Evolutionary conservation across 352 stramenopile species (phyloP), one percentile per base, ranked within the genome.

Genomic region (Phytophthora lateralis): DNA sequence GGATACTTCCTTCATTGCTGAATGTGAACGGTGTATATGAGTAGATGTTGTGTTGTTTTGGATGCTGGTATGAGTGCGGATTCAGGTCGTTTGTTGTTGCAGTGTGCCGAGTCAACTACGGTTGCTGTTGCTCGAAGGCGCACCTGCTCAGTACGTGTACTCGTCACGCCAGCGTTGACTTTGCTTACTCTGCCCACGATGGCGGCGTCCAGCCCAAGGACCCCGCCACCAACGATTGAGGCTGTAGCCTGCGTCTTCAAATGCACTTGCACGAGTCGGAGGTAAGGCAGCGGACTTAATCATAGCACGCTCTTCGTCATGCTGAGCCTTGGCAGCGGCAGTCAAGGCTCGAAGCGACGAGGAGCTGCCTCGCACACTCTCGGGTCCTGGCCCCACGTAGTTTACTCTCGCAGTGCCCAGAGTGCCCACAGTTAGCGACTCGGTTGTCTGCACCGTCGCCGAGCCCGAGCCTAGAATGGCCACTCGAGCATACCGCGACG

Each of bases 1-100:
- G 41, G 43, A 63, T 54, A 34, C 51, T 71, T 61, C 57, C 48
- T 67, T 59, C 41, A 61, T 54, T 73, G 65, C 59, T 65, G 41
- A 71, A 69, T 59, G 47, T 55, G 26, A 75, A 67, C 60, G 39
- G 68, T 72, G 69, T 73, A 56, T 60, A 70, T 66, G 55, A 66
- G 65, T 72, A 54, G 58, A 59, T 30, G 26, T 8, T 30, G 26
- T 30, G 26, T 30, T 60, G 39, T 17, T 64, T 55, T 20, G 27
- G 18, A 35, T 60, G 34, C 12, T 49, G 39, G 52, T 35, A 26
- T 55, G 20, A n/a, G 15, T 46, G 4, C 20, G 34, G 48, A 24
- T 29, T 20, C 43, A 54, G 52, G 37, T 52, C 45, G 15, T 32
- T 32, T 7, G n/a, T 21, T 20, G 12, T 42, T 18, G 35, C 6